A percentile compares a stretch with the other conserved stretches of the same genome.
Evolutionary conservation across 352 stramenopile species (phyloP).

Genomic region (Phytophthora nicotianae): DNA sequence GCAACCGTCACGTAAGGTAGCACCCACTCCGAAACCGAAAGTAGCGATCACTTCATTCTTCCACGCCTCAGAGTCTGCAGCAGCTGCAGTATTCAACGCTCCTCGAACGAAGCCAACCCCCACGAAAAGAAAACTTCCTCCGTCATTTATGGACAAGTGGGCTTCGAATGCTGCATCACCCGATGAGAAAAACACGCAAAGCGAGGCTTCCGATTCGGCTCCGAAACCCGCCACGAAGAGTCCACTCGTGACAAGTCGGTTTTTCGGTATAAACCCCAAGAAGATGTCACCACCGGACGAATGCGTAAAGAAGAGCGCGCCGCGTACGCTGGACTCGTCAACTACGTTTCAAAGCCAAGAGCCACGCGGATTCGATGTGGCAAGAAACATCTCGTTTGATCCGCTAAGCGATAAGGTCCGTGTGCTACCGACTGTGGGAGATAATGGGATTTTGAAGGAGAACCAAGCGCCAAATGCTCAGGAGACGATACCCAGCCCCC

Average conservation of each 20-base stretch:
- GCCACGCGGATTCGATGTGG: slow-evolving; percentile 44
- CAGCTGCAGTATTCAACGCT: slow-evolving; percentile 22
- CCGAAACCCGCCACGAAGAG: slow-evolving; percentile 11
- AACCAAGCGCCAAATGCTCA: slow-evolving; percentile 39
- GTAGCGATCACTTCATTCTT: slow-evolving; percentile 30
- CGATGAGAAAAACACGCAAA: background rate
- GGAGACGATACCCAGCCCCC: background rate
- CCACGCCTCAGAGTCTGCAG: slow-evolving; percentile 23
- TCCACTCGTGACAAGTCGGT: slow-evolving; percentile 44
- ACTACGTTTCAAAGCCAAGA: slow-evolving; percentile 66
- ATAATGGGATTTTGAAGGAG: slow-evolving; percentile 42
- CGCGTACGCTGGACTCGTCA: slow-evolving; percentile 11
- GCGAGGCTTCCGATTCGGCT: slow-evolving; percentile 1
- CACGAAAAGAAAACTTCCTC: slow-evolving; percentile 30
- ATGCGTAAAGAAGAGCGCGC: slow-evolving; percentile 30
- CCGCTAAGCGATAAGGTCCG: slow-evolving; percentile 40
- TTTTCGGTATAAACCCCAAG: slow-evolving; percentile 41
- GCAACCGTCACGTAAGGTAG: background rate
- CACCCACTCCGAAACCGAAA: slow-evolving; percentile 11
- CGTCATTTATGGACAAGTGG: slow-evolving; percentile 33
- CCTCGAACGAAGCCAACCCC: slow-evolving; percentile 15
- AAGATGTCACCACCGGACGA: slow-evolving; percentile 38
- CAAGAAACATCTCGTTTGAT: slow-evolving; percentile 59
- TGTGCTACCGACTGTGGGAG: slow-evolving; percentile 1
- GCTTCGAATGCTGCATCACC: slow-evolving; percentile 7